Evolutionary conservation across 108 stramenopile genomes (phyloP), one percentile per base, ranked within the genome.

Genomic region (Nannochloropsis gaditana): DNA sequence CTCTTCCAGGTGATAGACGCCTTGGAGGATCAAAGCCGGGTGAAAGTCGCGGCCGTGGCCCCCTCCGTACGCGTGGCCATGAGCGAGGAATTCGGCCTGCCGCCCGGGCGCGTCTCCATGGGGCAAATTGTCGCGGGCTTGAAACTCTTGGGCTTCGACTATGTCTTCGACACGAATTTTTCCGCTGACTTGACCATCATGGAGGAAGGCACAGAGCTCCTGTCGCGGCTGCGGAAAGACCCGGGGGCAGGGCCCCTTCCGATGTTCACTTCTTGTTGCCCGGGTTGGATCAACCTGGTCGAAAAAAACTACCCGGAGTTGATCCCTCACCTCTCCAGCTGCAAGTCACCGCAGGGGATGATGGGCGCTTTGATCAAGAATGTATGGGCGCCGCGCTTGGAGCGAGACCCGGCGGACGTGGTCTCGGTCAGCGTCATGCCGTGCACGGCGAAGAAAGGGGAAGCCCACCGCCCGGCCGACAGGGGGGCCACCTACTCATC

Each of bases 281-380:
- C 92, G 41, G 92, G 92, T 8, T 92, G 92, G 92, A 90, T 92
- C 45, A 91, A 91, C 73, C 85, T 84, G 41, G 89, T 92, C 9
- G 90, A 91, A 45, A 84, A 89, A 19, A 81, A 86, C 82, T 79
- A 85, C 44, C 92, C 92, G 15, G 90, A 92, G 41, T 85, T 92
- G 9, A 90, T 91, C 44, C 91, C 92, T 11, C 90, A 91, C 82
- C 79, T 92, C 21, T 88, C 87, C 19, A 91, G 90, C 21, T 87
- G 88, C 11, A 90, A 90, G 84, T 87, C 86, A 80, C 91, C 91
- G 1, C 89, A 89, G 41, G 88, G 90, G 80, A 88, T 87, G 83
- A 88, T 50, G 43, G 90, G 79, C 42, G 45, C 90, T 5, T 44
- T 87, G 41, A 44, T 84, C 8, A 91, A 88, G 82, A 44, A 44